Conservation (phyloP, 371 early-diverging fungal species). For the Phascolomyces articulosus region DNA sequence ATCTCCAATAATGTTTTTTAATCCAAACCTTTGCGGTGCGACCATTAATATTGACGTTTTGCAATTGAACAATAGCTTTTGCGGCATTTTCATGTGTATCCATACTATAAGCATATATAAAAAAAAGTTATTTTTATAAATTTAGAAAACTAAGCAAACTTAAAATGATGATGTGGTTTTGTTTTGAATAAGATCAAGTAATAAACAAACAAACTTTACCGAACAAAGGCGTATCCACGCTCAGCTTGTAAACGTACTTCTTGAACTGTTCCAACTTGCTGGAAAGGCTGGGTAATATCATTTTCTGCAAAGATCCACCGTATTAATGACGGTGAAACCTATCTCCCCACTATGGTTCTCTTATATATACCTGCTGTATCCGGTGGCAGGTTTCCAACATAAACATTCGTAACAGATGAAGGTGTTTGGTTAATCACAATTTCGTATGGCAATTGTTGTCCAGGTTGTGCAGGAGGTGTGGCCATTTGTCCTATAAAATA, state of each 20-base stretch:
- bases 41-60: slow-evolving; percentile 70
- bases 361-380: slow-evolving; percentile 64
- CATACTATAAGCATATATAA: slow-evolving; percentile 43
- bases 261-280: slow-evolving; percentile 72
- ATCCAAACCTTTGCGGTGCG: slow-evolving; percentile 71
- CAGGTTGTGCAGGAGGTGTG: slow-evolving; percentile 58
- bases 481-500: slow-evolving; percentile 50
- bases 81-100: slow-evolving; percentile 90
- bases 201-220: too few species aligned
- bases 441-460: slow-evolving; percentile 68
- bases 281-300: slow-evolving; percentile 78
- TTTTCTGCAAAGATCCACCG: slow-evolving; percentile 48
- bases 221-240: slow-evolving; percentile 91
- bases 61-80: slow-evolving; percentile 75
- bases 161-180: background rate
- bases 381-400: slow-evolving; percentile 85
- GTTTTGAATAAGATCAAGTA: too few species aligned
- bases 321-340: background rate
- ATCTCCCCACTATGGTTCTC: background rate
- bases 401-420: slow-evolving; percentile 83
- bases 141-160: too few species aligned
- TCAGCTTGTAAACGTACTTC: slow-evolving; percentile 86
- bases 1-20: too few species aligned
- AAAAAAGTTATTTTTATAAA: background rate
- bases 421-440: slow-evolving; percentile 75